These are phyloP conservation scores for Annulohypoxylon stygium DNA, from an alignment of 495 filamentous ascomycete species.

Conservation along the genomic window DNA sequence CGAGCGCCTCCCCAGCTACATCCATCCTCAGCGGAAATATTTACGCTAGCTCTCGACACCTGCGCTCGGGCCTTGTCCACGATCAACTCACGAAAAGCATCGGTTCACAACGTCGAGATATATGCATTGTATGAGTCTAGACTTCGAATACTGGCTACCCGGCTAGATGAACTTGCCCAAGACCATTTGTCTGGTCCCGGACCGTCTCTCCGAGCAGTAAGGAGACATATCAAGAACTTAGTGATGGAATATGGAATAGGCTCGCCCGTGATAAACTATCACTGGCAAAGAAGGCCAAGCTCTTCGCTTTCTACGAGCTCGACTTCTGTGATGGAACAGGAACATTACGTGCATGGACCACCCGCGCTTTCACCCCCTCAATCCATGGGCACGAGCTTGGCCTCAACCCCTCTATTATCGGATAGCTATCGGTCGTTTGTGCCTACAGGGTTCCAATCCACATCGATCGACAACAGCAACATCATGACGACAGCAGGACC, in stretches of 20 bases:
- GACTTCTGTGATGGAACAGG: not conserved
- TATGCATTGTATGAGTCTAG: slow-evolving; percentile 9
- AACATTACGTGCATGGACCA: not conserved
- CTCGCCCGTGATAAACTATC: not conserved
- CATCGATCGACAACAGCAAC: not conserved
- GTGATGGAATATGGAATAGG: not conserved
- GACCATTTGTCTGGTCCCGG: slow-evolving; percentile 4
- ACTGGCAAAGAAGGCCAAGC: slow-evolving; percentile 7
- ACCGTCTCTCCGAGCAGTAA: not conserved
- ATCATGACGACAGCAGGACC: not conserved
- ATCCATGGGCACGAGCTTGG: not conserved
- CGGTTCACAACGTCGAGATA: not conserved
- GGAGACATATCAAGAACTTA: slow-evolving; percentile 1
- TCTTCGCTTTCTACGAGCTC: slow-evolving; percentile 15
- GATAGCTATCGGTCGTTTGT: not conserved
- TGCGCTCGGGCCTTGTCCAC: slow-evolving; percentile 11
- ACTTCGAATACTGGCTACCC: not conserved
- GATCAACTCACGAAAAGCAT: slow-evolving; percentile 5
- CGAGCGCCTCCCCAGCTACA: not conserved
- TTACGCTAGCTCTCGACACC: slow-evolving; percentile 6
- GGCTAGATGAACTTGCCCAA: slow-evolving; percentile 12
- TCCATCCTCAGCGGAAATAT: slow-evolving; percentile 10
- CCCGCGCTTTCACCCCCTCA: slow-evolving; percentile 9
- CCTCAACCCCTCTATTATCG: slow-evolving; percentile 6
- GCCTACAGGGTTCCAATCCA: slow-evolving; percentile 2